A percentile compares a stretch with the other conserved stretches of the same genome.
Conservation (phyloP, 192 early-diverging fungal genomes). For the Chytriomyces hyalinus region DNA sequence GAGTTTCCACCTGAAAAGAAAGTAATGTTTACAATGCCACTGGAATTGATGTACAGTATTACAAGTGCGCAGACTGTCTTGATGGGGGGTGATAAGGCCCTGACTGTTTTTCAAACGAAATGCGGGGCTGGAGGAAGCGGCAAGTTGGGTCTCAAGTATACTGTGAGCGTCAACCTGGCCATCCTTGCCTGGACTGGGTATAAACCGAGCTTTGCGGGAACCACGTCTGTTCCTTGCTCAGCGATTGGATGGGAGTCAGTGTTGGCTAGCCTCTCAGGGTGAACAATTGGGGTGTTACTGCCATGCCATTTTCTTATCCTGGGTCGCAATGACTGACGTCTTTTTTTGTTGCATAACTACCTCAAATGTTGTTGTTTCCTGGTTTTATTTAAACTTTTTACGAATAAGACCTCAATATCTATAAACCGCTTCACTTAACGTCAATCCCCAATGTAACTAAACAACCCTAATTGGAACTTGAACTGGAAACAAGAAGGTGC, state of each 20-base stretch:
- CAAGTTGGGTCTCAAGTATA: constrained; percentile 2
- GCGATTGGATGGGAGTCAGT: background rate
- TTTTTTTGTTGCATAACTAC: no score
- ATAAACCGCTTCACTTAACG: no score
- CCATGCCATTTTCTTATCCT: no score
- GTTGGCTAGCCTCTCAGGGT: no score
- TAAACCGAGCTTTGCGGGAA: constrained; percentile 21
- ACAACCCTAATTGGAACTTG: no score
- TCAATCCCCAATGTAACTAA: no score
- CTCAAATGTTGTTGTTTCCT: no score
- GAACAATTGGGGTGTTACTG: no score
- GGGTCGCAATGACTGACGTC: no score
- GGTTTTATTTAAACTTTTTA: no score
- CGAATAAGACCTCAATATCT: no score
- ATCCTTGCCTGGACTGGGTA: constrained; percentile 26
- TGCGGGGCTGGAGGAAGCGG: constrained; percentile 3
- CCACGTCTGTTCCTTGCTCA: constrained; percentile 8
- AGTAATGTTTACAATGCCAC: constrained; percentile 7
- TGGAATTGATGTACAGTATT: constrained; percentile 5
- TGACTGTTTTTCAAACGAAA: background rate
- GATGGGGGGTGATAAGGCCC: background rate
- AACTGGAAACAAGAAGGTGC: no score
- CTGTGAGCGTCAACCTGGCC: constrained; percentile 17
- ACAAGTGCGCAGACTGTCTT: background rate
- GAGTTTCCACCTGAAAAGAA: background rate